A percentile compares a stretch with the other conserved stretches of the same genome.
phyloP scores from a whole-genome alignment of 2,329 filamentous ascomycete species.

The Claviceps africana region DNA sequence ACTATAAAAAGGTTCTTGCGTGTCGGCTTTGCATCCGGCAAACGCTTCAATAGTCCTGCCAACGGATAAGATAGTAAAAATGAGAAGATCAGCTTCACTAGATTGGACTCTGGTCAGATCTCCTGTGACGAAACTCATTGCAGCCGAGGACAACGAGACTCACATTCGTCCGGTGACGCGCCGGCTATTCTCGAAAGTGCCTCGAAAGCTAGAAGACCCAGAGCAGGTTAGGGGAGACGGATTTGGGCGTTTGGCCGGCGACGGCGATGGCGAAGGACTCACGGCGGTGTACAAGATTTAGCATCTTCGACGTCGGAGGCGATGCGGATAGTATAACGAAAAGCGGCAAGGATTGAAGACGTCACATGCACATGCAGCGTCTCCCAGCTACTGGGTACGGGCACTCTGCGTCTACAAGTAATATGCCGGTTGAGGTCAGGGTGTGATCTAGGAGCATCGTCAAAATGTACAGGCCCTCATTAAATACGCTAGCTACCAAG shows the following conservation, averaged over 20 bases:
- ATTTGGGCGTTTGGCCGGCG: neutral
- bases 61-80: conserved; percentile 89
- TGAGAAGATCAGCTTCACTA: conserved; percentile 85
- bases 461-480: no score
- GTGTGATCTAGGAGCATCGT: no score
- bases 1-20: conserved; percentile 85
- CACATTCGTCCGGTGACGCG: conserved; percentile 25
- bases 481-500: no score
- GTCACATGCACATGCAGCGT: neutral
- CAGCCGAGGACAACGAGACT: conserved; percentile 5
- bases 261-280: conserved; percentile 4
- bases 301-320: conserved; percentile 7
- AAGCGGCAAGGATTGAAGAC: neutral
- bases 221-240: neutral
- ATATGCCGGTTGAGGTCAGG: no score
- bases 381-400: neutral
- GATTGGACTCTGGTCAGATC: neutral
- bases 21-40: conserved; percentile 72
- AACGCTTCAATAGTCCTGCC: conserved; percentile 72
- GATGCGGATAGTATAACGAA: no score
- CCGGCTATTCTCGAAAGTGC: conserved; percentile 18
- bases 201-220: conserved; percentile 18
- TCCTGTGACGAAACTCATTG: neutral
- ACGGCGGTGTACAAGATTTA: conserved; percentile 12
- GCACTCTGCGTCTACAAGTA: no score